Evolutionary conservation across 164 flowering plant genomes (phyloP), one percentile per base, ranked within the genome.

Genomic region (Amborella trichopoda): DNA sequence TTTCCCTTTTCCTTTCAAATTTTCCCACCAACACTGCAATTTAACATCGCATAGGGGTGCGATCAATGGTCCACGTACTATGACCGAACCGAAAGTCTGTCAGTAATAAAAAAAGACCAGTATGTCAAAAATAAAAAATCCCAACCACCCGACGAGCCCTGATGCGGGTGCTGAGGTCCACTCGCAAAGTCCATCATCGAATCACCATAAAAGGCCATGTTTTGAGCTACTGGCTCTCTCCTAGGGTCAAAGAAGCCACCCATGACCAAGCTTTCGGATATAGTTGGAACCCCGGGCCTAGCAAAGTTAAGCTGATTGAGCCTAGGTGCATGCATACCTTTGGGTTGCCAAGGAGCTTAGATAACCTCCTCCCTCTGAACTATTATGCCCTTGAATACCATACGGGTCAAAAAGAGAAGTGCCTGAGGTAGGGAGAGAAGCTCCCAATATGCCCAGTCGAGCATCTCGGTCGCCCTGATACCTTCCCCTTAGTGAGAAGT

Each of bases 131-230:
- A n/a, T n/a, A n/a, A n/a, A n/a, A n/a, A n/a, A 16, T 70, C 64
- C 83, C 87, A 79, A 13, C 82, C 80, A 5, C 76, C 59, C 1
- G 84, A 72, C 40, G 63, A 53, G 20, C 49, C 42, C 1, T 68
- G 43, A 48, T 52, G 69, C 6, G 62, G 53, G 13, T 16, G 63
- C n/a, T 48, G 63, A 1, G 78, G 75, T 25, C 71, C 77, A 9
- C 67, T 57, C 11, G 73, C 68, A 61, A 73, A 80, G 20, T 72
- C 78, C 22, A 47, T 6, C 0, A 63, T 11, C 17, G 14, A 6
- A 12, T 56, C 62, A 6, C 26, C 23, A 19, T 24, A 61, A 42
- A 38, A 38, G 21, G 59, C 56, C 14, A 17, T 25, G 24, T 19
- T 40, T 21, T 28, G 10, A 23, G 26, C 16, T 28, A 14, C 48